Base-by-base conservation (phyloP, 2,329 filamentous ascomycete genomes). In the Cercospora sp. region DNA sequence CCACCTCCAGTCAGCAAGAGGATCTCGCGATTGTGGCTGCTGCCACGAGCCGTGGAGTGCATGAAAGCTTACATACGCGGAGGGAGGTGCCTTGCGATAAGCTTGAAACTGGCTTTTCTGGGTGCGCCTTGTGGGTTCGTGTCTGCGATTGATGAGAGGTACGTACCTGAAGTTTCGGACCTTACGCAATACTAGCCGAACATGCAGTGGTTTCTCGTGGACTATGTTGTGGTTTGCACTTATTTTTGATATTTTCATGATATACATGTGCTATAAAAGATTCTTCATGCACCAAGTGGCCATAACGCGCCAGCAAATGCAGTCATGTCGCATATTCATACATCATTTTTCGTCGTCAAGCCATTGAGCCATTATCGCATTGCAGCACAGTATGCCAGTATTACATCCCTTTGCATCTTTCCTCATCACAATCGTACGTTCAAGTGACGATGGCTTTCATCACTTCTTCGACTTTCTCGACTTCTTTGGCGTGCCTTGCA, bases 401-500 rank as follows among this genome's bases (percentile, higher is more conserved):
- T 26, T 55, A 55, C 55, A 55, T 31, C 42, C 40, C 53, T 40
- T 30, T 42, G 36, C 8, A 51, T 51, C 36, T 23, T 64, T 31
- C 18, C 8, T 28, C 28, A 28, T 28, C 28, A 28, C 28, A 30
- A 31, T 51, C 36, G n/a, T 33, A 6, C 30, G 30, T 59, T 28
- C 23, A 9, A 28, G 23, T 55, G 48, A 55, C 55, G 18, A 18
- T 36, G 30, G 6, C 20, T 4, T 18, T 16, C 53, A 18, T 71
- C 67, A 71, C 42, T 68, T 72, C 42, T 65, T 67, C 12, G 60
- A 28, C 69, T 74, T 75, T 68, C 68, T 74, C 33, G 66, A 70
- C 72, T 77, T 78, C 69, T 73, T 76, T 16, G 82, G 82, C 53
- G 80, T 82, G 63, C 81, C 80, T 36, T 80, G 81, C 51, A 90